Percentiles rank a stretch among this genome's conserved stretches.
Evolutionary conservation across 345 rosid species (phyloP).

Genomic region (Arabidopsis suecica): DNA sequence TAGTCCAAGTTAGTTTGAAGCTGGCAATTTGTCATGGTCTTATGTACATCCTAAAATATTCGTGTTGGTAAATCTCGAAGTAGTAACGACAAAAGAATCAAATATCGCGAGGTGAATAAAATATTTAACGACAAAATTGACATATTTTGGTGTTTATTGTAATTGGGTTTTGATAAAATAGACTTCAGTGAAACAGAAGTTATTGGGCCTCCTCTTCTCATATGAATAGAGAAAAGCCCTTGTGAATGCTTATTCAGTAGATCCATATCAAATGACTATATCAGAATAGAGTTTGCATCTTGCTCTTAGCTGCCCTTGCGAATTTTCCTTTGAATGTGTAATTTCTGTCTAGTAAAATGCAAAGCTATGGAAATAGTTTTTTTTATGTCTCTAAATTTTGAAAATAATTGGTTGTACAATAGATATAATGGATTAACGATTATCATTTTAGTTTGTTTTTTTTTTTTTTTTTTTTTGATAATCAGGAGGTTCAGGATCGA

Average conservation of each 20-base stretch:
- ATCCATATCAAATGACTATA: too few relatives aligned
- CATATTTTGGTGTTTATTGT: background rate
- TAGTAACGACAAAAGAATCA: background rate
- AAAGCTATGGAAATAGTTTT: too few relatives aligned
- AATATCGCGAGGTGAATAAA: background rate
- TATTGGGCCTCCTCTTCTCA: background rate
- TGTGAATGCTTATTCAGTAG: too few relatives aligned
- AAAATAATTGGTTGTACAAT: background rate
- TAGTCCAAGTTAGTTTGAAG: conserved; percentile 23
- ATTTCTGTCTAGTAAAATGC: too few relatives aligned
- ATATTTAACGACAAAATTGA: background rate
- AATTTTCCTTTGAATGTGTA: too few relatives aligned
- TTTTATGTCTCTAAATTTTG: background rate
- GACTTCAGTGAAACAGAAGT: background rate
- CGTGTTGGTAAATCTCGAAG: background rate
- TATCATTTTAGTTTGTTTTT: too few relatives aligned
- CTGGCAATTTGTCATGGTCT: conserved; percentile 17
- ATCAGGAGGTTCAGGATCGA: too few relatives aligned
- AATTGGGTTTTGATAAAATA: background rate
- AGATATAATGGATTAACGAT: background rate
- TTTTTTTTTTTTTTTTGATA: too few relatives aligned
- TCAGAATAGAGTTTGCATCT: background rate
- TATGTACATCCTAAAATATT: background rate
- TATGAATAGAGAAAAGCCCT: too few relatives aligned
- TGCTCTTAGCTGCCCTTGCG: too few relatives aligned